phyloP scores from a whole-genome alignment of 139 green algal genomes.

The Trebouxia sp. region DNA sequence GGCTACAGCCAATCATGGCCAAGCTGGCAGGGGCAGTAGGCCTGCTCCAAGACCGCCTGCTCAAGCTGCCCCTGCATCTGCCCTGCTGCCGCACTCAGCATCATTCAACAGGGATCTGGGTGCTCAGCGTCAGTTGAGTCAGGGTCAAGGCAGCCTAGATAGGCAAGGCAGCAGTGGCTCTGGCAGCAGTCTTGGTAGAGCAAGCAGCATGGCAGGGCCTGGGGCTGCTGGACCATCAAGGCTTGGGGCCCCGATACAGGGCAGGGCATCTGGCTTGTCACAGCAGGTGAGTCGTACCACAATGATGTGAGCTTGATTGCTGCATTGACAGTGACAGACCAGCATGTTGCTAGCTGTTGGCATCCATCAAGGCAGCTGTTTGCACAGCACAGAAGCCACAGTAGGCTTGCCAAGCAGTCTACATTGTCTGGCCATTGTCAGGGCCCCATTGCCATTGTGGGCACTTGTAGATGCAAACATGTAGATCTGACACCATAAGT shows the following conservation, averaged over 20 bases:
- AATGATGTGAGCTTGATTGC: no score
- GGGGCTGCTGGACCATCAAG: slow-evolving; percentile 1
- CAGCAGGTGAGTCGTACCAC: neutral
- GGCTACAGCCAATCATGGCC: neutral
- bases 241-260: neutral
- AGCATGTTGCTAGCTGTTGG: neutral
- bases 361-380: no score
- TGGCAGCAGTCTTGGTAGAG: neutral
- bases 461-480: no score
- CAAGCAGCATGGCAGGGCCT: neutral
- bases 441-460: no score
- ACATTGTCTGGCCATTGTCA: no score
- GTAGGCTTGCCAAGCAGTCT: no score
- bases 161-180: neutral
- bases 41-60: neutral
- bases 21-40: neutral
- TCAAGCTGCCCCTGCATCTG: neutral
- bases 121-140: neutral
- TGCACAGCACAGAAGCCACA: no score
- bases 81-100: neutral
- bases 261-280: slow-evolving; percentile 13
- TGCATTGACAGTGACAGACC: no score
- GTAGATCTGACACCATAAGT: no score
- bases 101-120: neutral
- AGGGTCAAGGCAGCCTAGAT: no score